A percentile compares a stretch with the other conserved stretches of the same genome.
phyloP scores from a whole-genome alignment of 768 basidiomycete species.

The Sarcodon sp. region DNA sequence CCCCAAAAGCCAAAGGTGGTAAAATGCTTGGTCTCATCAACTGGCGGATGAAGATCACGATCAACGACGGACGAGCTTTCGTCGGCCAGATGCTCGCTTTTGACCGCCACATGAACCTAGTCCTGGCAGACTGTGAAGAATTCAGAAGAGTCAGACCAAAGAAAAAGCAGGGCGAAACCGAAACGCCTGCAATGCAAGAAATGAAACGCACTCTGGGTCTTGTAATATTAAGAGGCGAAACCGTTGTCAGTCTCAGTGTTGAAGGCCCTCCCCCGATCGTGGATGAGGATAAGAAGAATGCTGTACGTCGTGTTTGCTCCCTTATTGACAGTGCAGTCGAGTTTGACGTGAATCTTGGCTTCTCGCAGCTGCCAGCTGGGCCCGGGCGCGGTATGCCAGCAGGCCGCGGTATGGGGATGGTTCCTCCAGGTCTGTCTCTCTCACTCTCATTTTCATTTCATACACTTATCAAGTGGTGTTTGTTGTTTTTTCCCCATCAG shows the following conservation, averaged over 20 bases:
- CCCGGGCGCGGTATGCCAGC: conserved; percentile 95
- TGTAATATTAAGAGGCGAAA: conserved; percentile 92
- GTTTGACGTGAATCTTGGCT: conserved; percentile 8
- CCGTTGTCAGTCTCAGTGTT: conserved; percentile 88
- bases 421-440: conserved; percentile 59
- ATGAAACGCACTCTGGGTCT: conserved; percentile 95
- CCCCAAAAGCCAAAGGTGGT: conserved; percentile 95
- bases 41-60: conserved; percentile 93
- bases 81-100: conserved; percentile 99
- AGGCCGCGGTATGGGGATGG: conserved; percentile 94
- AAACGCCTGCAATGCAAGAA: conserved; percentile 73
- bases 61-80: conserved; percentile 92
- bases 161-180: conserved; percentile 72
- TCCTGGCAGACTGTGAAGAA: conserved; percentile 96
- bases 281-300: conserved; percentile 82
- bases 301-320: conserved; percentile 27
- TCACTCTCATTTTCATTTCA: not conserved
- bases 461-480: not conserved
- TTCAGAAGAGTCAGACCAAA: conserved; percentile 88
- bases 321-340: not conserved
- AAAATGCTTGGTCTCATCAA: conserved; percentile 97
- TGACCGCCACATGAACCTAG: conserved; percentile 99
- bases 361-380: conserved; percentile 60
- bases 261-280: conserved; percentile 91
- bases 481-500: not conserved